Conservation (phyloP, 1,139 yeast genomes). For the Yamadazyma triangularis region DNA sequence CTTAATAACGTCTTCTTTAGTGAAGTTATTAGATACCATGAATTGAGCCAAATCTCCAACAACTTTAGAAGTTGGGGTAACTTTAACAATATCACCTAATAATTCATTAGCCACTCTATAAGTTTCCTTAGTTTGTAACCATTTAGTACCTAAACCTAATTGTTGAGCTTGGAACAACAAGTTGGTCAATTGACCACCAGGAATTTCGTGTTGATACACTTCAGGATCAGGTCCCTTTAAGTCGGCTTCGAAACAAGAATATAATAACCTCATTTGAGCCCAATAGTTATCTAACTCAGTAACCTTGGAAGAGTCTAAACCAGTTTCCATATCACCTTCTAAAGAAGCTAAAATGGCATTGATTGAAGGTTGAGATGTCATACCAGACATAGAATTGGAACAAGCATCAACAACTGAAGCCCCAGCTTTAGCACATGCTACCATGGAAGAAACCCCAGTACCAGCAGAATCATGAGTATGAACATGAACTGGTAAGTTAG, state of each 20-base stretch:
- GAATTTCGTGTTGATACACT: conserved; percentile 96
- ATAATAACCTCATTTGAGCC: conserved; percentile 97
- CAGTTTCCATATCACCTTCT: conserved; percentile 81
- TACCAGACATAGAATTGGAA: conserved; percentile 94
- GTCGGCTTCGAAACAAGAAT: conserved; percentile 97
- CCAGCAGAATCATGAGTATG: conserved; percentile 99
- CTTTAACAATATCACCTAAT: conserved; percentile 95
- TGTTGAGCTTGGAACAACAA: conserved; percentile 98
- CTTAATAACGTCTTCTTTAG: conserved; percentile 77
- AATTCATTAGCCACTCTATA: conserved; percentile 85
- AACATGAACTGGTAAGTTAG: conserved; percentile 93
- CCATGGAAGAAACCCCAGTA: conserved; percentile 97
- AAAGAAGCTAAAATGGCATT: conserved; percentile 89
- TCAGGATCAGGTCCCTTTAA: conserved; percentile 99
- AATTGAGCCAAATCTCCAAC: conserved; percentile 99
- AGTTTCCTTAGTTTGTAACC: conserved; percentile 93
- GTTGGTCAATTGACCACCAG: conserved; percentile 99
- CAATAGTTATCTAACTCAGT: conserved; percentile 90
- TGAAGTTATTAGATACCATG: conserved; percentile 92
- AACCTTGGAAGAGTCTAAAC: conserved; percentile 61
- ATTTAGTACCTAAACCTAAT: conserved; percentile 92
- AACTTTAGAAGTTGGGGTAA: conserved; percentile 97
- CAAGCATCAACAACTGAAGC: conserved; percentile 99
- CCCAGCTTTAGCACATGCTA: conserved; percentile 91
- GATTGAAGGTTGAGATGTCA: conserved; percentile 97